Base-by-base conservation (phyloP, 2,329 filamentous ascomycete genomes). In the Taxawa tesnikishii region DNA sequence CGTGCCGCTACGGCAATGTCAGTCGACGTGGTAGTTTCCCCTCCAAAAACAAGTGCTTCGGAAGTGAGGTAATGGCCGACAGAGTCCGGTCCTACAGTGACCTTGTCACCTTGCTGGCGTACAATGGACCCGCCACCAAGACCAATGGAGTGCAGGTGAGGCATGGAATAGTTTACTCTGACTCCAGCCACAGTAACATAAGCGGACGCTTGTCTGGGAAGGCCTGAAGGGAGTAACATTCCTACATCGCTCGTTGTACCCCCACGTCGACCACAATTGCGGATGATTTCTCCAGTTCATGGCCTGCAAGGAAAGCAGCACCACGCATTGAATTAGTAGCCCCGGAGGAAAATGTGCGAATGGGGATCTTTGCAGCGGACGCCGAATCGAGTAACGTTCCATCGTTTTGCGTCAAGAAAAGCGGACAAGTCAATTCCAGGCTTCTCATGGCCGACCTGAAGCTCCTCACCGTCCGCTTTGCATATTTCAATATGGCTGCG, bases 241-340 rank as follows among this genome's bases (percentile, higher is more conserved):
- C 75, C 72, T 8, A 76, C 67, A 38, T 79, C 75, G 0, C 69
- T 69, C 0, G 75, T 79, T 0, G 75, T 79, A 2, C 75, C 75
- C 0, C 75, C 75, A 79, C 71, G 41, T 79, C 75, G 2, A 77
- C 67, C 0, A 79, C 73, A 48, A 77, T 68, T 26, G 45, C 46
- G 14, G 42, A 52, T 15, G 43, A 49, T 21, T 43, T 50, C 30
- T 48, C 39, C 6, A 43, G 45, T 13, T 48, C 39, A 13, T 50
- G 44, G 3, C 43, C 46, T 26, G 65, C 63, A 2, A 81, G 53
- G 34, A 75, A 77, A 0, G 73, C 75, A 8, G 64, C 66, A 8
- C 66, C 66, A 9, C 63, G 58, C 59, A 70, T 67, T 6, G 62
- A 66, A 37, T 70, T 70, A 0, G 65, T 69, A 2, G 65, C 60